phyloP scores from a whole-genome alignment of 495 filamentous ascomycete genomes.

The Endocarpon pusillum region DNA sequence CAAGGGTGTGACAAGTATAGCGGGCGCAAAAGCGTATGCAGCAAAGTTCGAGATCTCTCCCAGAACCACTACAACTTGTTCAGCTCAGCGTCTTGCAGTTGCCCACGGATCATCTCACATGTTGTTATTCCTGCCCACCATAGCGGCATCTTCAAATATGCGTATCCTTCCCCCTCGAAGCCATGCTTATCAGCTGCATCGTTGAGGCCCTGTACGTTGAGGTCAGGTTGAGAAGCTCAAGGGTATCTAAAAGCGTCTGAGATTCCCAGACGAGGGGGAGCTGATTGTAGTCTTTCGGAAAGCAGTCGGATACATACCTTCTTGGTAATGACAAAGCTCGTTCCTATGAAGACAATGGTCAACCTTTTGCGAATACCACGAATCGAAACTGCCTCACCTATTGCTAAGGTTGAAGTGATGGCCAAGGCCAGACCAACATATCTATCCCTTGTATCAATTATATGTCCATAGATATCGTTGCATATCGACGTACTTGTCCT shows the following conservation, averaged over 20 bases:
- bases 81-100: constrained; percentile 7
- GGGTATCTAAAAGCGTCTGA: neutral
- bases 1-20: constrained; percentile 88
- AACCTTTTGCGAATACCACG: too few species aligned
- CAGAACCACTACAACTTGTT: constrained; percentile 38
- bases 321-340: constrained; percentile 67
- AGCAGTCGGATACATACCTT: constrained; percentile 30
- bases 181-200: constrained; percentile 80
- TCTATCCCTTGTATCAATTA: constrained; percentile 23
- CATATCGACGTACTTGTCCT: constrained; percentile 2
- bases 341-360: too few species aligned
- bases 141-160: constrained; percentile 76
- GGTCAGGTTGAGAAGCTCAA: neutral
- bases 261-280: neutral
- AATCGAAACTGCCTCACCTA: too few species aligned
- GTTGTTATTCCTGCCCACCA: constrained; percentile 93
- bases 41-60: constrained; percentile 94
- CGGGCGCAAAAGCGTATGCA: constrained; percentile 93
- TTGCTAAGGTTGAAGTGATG: constrained; percentile 63
- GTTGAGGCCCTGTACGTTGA: constrained; percentile 51
- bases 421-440: constrained; percentile 63
- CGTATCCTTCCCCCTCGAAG: constrained; percentile 91
- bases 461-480: neutral
- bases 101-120: constrained; percentile 33
- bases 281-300: neutral